Base-by-base conservation (phyloP, 2,329 filamentous ascomycete genomes). In the Aureobasidium sp. region DNA sequence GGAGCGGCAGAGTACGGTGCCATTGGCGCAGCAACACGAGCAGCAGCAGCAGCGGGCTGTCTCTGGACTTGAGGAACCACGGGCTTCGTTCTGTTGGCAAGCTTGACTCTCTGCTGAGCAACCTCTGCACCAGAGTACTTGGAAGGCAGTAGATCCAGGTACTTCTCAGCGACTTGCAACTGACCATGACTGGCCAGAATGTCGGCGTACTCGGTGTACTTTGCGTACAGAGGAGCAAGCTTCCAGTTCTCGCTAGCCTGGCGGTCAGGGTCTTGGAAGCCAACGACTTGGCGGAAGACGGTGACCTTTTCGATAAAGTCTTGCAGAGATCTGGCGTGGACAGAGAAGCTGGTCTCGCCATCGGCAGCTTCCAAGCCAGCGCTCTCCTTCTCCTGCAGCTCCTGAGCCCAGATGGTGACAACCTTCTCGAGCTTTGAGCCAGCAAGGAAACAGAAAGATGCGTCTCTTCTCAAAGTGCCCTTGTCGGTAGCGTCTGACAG, bases 371-470 rank as follows among this genome's bases (percentile, higher is more conserved):
- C 81, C 63, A 95, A 78, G 13, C 84, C 85, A 46, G 85, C 84
- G 67, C 87, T 84, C 73, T 96, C 91, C 25, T 85, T 83, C 74
- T 97, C 91, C 65, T 90, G 83, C 17, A 97, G 83, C 74, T 97
- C 92, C 54, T 88, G 81, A 58, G 93, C 87, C 94, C 94, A 99
- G 69, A 97, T 96, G 37, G 82, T 82, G 47, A 97, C 89, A 25
- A 97, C 93, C 81, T 99, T 99, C 74, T 99, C 93, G 4, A 99
- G 81, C 77, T 96, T 97, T 19, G 93, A 95, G 62, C 94, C 93
- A 46, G 93, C 91, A 63, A 99, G 78, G 74, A 92, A 99, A 75
- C 95, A 99, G 81, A 99, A 95, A 0, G 90, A 92, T 35, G 94
- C 94, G 73, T 99, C 90, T 72, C 95, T 93, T 64, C 90, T 83